Conservation (phyloP, 78 protist genomes). For the Dictyostelium capitatum region DNA sequence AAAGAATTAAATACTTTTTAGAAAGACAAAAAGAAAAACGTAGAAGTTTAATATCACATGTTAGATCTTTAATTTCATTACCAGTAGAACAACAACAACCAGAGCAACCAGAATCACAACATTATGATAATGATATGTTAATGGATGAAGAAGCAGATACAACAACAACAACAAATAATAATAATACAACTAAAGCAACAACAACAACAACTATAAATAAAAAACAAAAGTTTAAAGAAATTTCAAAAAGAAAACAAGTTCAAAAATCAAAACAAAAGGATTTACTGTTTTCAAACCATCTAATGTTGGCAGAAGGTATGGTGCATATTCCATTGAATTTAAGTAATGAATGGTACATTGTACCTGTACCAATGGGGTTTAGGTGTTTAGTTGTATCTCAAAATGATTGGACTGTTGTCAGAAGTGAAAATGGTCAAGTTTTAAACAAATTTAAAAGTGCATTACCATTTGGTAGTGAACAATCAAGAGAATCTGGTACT, state of each 20-base stretch:
- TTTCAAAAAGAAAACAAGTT: conserved; percentile 3
- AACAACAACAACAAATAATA: background rate
- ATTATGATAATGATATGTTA: background rate
- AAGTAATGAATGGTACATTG: conserved; percentile 44
- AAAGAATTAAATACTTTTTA: conserved; percentile 42
- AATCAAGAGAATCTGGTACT: conserved; percentile 2
- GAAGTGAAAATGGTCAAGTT: conserved; percentile 37
- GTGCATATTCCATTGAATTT: conserved; percentile 31
- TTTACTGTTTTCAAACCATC: conserved; percentile 44
- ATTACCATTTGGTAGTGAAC: conserved; percentile 58
- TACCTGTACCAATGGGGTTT: conserved; percentile 42
- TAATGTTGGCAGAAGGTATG: conserved; percentile 76
- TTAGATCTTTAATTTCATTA: conserved; percentile 12
- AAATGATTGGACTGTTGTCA: conserved; percentile 24
- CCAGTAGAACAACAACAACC: background rate
- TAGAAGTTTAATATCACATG: conserved; percentile 45
- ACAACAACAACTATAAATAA: background rate
- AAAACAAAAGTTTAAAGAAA: conserved; percentile 23
- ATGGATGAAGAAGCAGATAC: background rate
- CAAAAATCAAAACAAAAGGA: conserved; percentile 9
- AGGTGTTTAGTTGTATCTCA: conserved; percentile 68
- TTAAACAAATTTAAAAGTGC: conserved; percentile 9
- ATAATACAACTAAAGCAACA: background rate
- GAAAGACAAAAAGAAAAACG: conserved; percentile 63
- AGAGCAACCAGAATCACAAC: background rate